Percentiles rank a stretch among this genome's conserved stretches.
Conservation (phyloP, 139 green algal genomes). For the Desmodesmus armatus region DNA sequence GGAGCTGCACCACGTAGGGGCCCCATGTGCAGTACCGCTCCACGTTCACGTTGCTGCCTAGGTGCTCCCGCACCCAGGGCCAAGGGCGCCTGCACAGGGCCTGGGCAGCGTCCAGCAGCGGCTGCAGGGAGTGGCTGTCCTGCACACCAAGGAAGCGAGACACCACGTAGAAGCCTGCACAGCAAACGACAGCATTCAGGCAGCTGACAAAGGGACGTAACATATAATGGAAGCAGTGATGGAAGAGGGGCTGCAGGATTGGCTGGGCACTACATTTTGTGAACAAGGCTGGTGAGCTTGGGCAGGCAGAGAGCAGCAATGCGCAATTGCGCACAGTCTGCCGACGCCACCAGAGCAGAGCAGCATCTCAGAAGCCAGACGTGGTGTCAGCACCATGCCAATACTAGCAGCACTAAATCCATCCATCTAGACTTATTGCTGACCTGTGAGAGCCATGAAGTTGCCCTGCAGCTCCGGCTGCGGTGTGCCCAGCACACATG, state of each 20-base stretch:
- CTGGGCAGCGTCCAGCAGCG: conserved; percentile 48
- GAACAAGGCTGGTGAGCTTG: no score
- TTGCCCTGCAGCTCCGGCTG: conserved; percentile 56
- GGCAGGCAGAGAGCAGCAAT: not conserved
- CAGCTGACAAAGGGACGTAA: not conserved
- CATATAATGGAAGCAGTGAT: not conserved
- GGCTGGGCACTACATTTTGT: no score
- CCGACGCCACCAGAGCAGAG: not conserved
- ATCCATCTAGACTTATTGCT: not conserved
- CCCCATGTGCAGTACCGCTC: conserved; percentile 89
- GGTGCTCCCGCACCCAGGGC: conserved; percentile 45
- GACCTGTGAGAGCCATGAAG: conserved; percentile 40
- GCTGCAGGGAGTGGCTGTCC: conserved; percentile 30
- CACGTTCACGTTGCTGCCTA: conserved; percentile 64
- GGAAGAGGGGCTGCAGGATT: no score
- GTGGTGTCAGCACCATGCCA: not conserved
- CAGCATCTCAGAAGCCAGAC: not conserved
- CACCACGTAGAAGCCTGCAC: conserved; percentile 88
- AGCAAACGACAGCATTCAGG: not conserved
- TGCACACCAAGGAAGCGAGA: conserved; percentile 75
- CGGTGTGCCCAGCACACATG: conserved; percentile 62
- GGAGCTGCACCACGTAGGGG: conserved; percentile 76
- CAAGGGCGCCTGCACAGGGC: conserved; percentile 63
- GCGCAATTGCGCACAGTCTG: not conserved
- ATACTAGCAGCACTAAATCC: not conserved